phyloP scores from a whole-genome alignment of 148 eudicot species.

The Gaultheria prostrata region DNA sequence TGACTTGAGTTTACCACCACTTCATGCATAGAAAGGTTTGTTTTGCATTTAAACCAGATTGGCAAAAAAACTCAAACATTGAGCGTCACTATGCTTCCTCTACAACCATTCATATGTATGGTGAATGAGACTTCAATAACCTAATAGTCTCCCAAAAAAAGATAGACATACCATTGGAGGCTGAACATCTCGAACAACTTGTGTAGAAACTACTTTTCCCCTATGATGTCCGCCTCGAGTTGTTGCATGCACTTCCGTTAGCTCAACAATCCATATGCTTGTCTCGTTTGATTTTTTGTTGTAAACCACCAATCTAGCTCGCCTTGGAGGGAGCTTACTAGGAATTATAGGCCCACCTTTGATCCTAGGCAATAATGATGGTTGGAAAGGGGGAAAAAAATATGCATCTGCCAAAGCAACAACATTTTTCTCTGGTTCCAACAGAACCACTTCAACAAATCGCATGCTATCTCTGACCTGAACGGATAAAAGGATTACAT shows the following conservation, averaged over 20 bases:
- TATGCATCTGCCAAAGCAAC: conserved; percentile 88
- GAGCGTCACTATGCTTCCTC: conserved; percentile 12
- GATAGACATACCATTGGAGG: conserved; percentile 70
- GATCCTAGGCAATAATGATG: conserved; percentile 59
- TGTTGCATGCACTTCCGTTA: conserved; percentile 72
- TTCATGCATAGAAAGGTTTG: not conserved
- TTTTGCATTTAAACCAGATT: conserved; percentile 7
- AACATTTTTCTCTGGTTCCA: conserved; percentile 73
- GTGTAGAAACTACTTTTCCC: conserved; percentile 73
- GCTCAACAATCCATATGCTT: conserved; percentile 75
- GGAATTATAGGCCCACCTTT: conserved; percentile 72
- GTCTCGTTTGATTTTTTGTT: conserved; percentile 75
- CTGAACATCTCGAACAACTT: conserved; percentile 74
- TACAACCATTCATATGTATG: conserved; percentile 5
- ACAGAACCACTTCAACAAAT: conserved; percentile 71
- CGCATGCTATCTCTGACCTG: conserved; percentile 88
- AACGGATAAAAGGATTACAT: not conserved
- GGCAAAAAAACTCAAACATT: conserved; percentile 2
- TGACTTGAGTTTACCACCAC: not conserved
- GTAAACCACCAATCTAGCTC: conserved; percentile 71
- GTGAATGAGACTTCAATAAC: conserved; percentile 1
- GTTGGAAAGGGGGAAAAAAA: conserved; percentile 84
- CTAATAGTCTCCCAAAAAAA: conserved; percentile 37
- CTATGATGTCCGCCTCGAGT: conserved; percentile 88
- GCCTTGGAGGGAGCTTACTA: conserved; percentile 75